Evolutionary conservation across 192 early-diverging fungal species (phyloP), one percentile per base, ranked within the genome.

Genomic region (Backusella macrospora): DNA sequence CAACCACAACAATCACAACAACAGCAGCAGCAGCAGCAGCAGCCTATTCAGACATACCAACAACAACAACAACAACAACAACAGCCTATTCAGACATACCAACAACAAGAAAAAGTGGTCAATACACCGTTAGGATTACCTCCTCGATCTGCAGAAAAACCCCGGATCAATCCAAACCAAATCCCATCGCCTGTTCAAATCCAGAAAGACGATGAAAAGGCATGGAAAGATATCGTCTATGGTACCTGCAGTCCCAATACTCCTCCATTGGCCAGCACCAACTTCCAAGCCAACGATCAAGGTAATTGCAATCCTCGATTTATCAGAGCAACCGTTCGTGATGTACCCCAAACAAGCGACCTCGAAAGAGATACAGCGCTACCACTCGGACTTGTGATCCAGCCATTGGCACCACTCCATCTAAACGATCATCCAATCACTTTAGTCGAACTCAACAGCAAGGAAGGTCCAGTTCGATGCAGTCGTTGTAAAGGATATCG

Each of bases 291-390:
- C 0, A 82, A 95, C 39, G 98, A 99, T 83, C 95, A 98, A 80
- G 98, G 93, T n/a, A 96, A 93, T 73, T 88, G 87, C 79, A 96
- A 92, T 80, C 97, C 98, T 37, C 84, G 95, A 40, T 96, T 96
- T 80, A 90, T 97, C 72, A 90, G 97, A 72, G 83, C 94, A 70
- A 97, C 97, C 1, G 89, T 94, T 34, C 94, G 94, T 81, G 91
- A 93, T 63, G 81, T 99, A 29, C 97, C 97, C 16, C 81, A 86
- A 39, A 93, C 90, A 1, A 93, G 93, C 38, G 94, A 97, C 43
- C 80, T 98, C 18, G 77, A 91, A 39, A 89, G 90, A 66, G 82
- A 86, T 37, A 90, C 95, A n/a, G 84, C 89, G 40, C 76, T 99
- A 44, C 96, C 96, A 14, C 77, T 98, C 43, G 96, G 94, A 18